Percentiles rank a stretch among this genome's conserved stretches.
These are phyloP conservation scores for Clitocybe nebularis DNA, from an alignment of 1,284 basidiomycete genomes.

Conservation along the genomic window DNA sequence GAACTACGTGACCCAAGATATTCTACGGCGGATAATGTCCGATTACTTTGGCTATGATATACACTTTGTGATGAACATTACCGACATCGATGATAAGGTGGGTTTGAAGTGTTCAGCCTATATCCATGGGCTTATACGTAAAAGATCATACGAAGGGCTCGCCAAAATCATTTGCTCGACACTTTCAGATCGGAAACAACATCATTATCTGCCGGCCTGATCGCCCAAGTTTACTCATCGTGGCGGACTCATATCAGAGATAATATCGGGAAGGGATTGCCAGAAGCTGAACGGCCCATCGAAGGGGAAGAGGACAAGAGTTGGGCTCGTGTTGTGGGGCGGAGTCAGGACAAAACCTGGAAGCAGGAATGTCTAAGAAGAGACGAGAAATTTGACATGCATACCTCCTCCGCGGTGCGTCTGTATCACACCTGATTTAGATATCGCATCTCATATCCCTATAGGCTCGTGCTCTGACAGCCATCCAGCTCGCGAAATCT, in stretches of 20 bases:
- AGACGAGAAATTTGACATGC: conserved; percentile 91
- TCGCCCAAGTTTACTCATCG: conserved; percentile 57
- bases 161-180: conserved; percentile 81
- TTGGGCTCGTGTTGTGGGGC: conserved; percentile 53
- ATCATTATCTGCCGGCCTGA: conserved; percentile 54
- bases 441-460: conserved; percentile 14
- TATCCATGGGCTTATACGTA: no score
- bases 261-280: conserved; percentile 57
- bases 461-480: conserved; percentile 53
- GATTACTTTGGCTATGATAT: conserved; percentile 98
- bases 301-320: conserved; percentile 45
- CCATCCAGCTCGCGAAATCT: conserved; percentile 42
- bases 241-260: conserved; percentile 65
- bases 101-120: conserved; percentile 20
- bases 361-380: conserved; percentile 66
- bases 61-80: conserved; percentile 99
- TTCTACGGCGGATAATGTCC: conserved; percentile 87
- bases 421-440: conserved; percentile 9
- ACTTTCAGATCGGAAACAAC: conserved; percentile 55
- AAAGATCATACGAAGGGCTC: conserved; percentile 88
- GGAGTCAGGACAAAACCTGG: conserved; percentile 56
- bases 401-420: conserved; percentile 72
- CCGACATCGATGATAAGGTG: conserved; percentile 99
- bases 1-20: conserved; percentile 98
- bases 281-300: conserved; percentile 39